A percentile compares a stretch with the other conserved stretches of the same genome.
Conservation (phyloP, 805 yeast species). For the Zygosaccharomyces bisporus region DNA sequence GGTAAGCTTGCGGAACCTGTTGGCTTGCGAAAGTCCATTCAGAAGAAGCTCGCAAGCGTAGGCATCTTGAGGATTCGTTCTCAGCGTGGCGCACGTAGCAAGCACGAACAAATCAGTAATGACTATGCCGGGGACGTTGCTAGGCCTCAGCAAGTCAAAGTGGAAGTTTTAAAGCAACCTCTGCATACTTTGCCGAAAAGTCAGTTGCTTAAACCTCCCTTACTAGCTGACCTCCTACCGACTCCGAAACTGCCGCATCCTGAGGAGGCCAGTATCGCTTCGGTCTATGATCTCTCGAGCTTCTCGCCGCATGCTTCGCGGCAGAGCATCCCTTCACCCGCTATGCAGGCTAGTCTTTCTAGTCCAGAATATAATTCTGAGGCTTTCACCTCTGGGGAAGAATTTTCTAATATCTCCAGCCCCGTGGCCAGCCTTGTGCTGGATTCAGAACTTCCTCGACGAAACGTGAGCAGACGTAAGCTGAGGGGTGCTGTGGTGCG, state of each 20-base stretch:
- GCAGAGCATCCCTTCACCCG: constrained; percentile 12
- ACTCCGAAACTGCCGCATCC: neutral
- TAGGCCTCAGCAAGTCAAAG: neutral
- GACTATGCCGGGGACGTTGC: neutral
- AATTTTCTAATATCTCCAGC: constrained; percentile 24
- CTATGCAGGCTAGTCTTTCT: constrained; percentile 19
- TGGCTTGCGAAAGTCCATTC: constrained; percentile 7
- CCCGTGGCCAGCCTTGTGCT: constrained; percentile 2
- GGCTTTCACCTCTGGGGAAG: constrained; percentile 26
- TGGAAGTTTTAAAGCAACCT: neutral
- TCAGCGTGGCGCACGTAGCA: neutral
- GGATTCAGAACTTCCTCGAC: neutral
- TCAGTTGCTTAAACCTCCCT: neutral
- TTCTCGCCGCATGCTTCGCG: constrained; percentile 4
- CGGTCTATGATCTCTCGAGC: neutral
- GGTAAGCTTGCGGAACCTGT: constrained; percentile 1
- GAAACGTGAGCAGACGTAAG: neutral
- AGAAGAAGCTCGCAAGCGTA: constrained; percentile 23
- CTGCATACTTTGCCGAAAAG: neutral
- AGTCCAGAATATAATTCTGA: constrained; percentile 28
- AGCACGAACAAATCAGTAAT: neutral
- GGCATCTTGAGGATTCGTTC: constrained; percentile 6
- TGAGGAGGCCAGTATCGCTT: neutral
- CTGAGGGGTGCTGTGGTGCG: constrained; percentile 2
- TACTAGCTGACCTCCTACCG: neutral